Base-by-base conservation (phyloP, 176 grass and related monocot species). In the Aegilops sharonensis region DNA sequence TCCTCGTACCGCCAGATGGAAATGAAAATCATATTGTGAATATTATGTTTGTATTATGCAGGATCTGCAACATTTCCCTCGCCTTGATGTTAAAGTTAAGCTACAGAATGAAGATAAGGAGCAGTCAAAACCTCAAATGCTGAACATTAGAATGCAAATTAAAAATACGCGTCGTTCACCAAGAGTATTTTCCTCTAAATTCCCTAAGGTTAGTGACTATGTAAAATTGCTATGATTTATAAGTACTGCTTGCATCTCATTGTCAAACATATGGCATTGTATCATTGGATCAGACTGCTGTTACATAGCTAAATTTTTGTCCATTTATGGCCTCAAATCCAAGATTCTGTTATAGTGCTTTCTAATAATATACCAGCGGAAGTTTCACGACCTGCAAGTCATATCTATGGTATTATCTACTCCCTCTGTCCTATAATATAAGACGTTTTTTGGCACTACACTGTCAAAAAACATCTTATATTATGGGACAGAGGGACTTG, bases 41-140 rank as follows among this genome's bases (percentile, higher is more conserved):
- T 75, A 31, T 48, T 77, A 43, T 61, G 8, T 87, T 78, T 81
- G 40, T 20, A 50, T 75, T 70, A 76, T 87, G 59, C 88, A 98
- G 96, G 96, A 98, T 86, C 88, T 95, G 36, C 91, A 95, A 87
- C 78, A 89, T 79, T 98, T 95, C 82, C 96, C 96, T 77, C 71
- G 25, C 62, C 82, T 98, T 34, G 71, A 85, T 84, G 79, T 92
- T 61, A 91, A 94, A 81, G 48, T 92, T 82, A 94, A 85, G 78
- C 84, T 98, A 88, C 96, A 92, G 77, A 89, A 85, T 82, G 89
- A 80, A 86, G 75, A 76, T 57, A 81, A 52, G 37, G 64, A 70
- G 36, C 72, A 75, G 35, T 93, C 89, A 25, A 94, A 87, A 43
- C 64, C 88, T 79, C 64, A 57, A 48, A 88, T 89, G 81, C 71